Evolutionary conservation across 805 yeast species (phyloP).

Genomic region (Candida ipomoeae): DNA sequence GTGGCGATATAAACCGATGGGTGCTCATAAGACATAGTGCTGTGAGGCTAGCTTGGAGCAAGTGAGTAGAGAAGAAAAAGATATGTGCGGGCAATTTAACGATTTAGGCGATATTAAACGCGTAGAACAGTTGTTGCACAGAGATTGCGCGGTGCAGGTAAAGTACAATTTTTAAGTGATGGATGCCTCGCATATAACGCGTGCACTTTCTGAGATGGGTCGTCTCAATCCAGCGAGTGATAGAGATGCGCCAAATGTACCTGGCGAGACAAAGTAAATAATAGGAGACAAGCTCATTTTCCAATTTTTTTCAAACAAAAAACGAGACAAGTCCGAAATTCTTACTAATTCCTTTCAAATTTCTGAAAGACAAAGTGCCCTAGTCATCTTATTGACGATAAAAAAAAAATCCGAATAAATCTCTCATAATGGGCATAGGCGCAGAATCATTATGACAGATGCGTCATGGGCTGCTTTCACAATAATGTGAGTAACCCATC

Average conservation of each 20-base stretch:
- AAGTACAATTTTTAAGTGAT: slow-evolving; percentile 4
- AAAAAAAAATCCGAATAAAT: background rate
- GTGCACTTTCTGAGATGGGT: background rate
- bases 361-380: no score
- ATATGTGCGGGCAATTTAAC: slow-evolving; percentile 20
- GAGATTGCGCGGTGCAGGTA: slow-evolving; percentile 10
- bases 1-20: slow-evolving; percentile 44
- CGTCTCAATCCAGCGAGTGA: background rate
- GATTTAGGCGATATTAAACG: slow-evolving; percentile 17
- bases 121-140: slow-evolving; percentile 11
- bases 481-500: background rate
- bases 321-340: no score
- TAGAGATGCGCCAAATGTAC: background rate
- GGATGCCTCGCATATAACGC: slow-evolving; percentile 1
- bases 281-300: no score
- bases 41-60: slow-evolving; percentile 6
- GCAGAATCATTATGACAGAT: background rate
- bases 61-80: slow-evolving; percentile 12
- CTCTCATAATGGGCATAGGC: background rate
- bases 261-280: background rate
- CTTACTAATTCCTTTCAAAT: no score
- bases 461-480: background rate
- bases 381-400: background rate
- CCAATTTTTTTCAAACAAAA: no score
- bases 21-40: slow-evolving; percentile 27